Base-by-base conservation (phyloP, 768 basidiomycete genomes). In the Kwoniella dejecticola region DNA sequence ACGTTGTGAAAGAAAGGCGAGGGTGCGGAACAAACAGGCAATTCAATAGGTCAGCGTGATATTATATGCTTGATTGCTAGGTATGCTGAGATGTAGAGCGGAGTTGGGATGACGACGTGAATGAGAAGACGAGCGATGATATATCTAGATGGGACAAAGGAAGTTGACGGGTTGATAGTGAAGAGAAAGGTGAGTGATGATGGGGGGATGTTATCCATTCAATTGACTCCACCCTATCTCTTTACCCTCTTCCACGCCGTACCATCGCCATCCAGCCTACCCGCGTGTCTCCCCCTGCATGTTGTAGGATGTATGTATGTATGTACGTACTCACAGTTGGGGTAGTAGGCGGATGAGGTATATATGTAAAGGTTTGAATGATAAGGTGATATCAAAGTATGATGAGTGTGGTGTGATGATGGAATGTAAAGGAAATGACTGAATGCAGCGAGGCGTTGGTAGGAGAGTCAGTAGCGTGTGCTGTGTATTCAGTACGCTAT, bases 361-460 rank as follows among this genome's bases (percentile, higher is more conserved):
- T 52, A 40, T 26, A 42, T 45, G 11, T 59, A 40, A 6, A 40
- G 21, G 23, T 27, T 46, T 13, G 41, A n/a, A 24, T 31, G 46
- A 23, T 48, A 17, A 21, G 27, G n/a, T 47, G 38, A 46, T 52
- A 31, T 17, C n/a, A 29, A 15, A 40, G 40, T 48, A 42, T 38
- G 52, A 27, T 52, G 44, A 15, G 19, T 26, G 48, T 42, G 59
- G 21, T 38, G 21, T 38, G 42, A 58, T 62, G 42, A 61, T 62
- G 45, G 57, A 60, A 57, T 60, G 57, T 31, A 49, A 62, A 61
- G 55, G 59, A 60, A 63, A 49, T 54, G 53, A 27, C n/a, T 38
- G 8, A 42, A n/a, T 42, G 41, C 5, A 42, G 11, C 6, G 19
- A 40, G 36, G 42, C 21, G 45, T 30, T 52, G 52, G 52, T 38